A percentile compares a stretch with the other conserved stretches of the same genome.
Evolutionary conservation across 2,329 filamentous ascomycete genomes (phyloP).

Genomic region (Aspergillus sp.): DNA sequence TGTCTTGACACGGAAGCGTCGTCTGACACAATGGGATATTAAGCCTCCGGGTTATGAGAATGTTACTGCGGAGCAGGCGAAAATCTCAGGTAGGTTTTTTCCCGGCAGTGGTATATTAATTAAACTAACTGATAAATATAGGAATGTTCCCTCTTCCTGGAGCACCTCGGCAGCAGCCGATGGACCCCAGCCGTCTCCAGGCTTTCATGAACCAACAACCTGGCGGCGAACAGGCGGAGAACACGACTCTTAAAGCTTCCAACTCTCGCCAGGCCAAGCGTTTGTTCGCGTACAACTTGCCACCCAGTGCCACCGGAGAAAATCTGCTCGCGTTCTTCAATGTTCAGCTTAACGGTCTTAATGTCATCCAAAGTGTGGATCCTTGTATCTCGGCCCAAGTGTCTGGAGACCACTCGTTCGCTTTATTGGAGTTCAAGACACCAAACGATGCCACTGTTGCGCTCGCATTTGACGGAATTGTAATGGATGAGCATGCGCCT

Average conservation of each 20-base stretch:
- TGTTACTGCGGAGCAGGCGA: slow-evolving; percentile 96
- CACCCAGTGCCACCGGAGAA: slow-evolving; percentile 66
- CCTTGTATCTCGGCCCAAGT: slow-evolving; percentile 81
- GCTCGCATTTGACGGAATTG: slow-evolving; percentile 79
- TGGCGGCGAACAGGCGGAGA: slow-evolving; percentile 59
- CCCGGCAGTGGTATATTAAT: background rate
- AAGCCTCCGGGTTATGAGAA: slow-evolving; percentile 98
- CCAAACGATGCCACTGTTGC: slow-evolving; percentile 84
- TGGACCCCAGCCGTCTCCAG: slow-evolving; percentile 89
- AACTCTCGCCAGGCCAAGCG: slow-evolving; percentile 94
- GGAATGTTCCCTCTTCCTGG: slow-evolving; percentile 98
- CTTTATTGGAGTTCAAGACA: slow-evolving; percentile 83
- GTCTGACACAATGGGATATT: slow-evolving; percentile 98
- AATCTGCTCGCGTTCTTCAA: slow-evolving; percentile 82
- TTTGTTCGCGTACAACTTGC: slow-evolving; percentile 78
- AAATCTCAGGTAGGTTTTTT: slow-evolving; percentile 61
- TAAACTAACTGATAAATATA: slow-evolving; percentile 3
- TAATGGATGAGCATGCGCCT: slow-evolving; percentile 69
- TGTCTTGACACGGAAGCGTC: slow-evolving; percentile 77
- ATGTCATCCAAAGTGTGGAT: slow-evolving; percentile 75
- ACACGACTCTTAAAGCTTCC: slow-evolving; percentile 77
- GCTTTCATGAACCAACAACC: slow-evolving; percentile 95
- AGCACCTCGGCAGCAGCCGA: slow-evolving; percentile 86
- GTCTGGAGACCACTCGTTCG: slow-evolving; percentile 70
- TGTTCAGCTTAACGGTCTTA: slow-evolving; percentile 90